Evolutionary conservation across 2,329 filamentous ascomycete genomes (phyloP).

Genomic region (Verticillium alfalfae): DNA sequence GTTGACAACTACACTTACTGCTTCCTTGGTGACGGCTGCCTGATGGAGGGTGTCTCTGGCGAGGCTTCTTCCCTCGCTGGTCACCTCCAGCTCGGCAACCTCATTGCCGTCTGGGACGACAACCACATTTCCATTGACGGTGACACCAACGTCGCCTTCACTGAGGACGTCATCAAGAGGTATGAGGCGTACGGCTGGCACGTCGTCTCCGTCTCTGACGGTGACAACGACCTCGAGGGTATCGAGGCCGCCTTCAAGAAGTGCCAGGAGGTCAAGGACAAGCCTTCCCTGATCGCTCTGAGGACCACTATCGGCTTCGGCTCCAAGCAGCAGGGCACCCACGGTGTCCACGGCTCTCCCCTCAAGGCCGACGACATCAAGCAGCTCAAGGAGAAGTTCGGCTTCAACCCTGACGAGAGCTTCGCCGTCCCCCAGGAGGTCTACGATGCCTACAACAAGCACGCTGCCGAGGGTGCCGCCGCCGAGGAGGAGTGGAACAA

Average conservation of each 20-base stretch:
- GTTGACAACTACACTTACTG: slow-evolving; percentile 95
- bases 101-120: slow-evolving; percentile 96
- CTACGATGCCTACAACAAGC: slow-evolving; percentile 85
- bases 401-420: slow-evolving; percentile 89
- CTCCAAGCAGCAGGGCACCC: slow-evolving; percentile 86
- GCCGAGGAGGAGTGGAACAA: slow-evolving; percentile 93
- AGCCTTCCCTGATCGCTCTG: slow-evolving; percentile 95
- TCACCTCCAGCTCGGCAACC: slow-evolving; percentile 95
- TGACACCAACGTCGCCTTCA: slow-evolving; percentile 94
- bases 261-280: slow-evolving; percentile 84
- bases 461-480: slow-evolving; percentile 78
- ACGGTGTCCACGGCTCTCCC: slow-evolving; percentile 92
- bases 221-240: slow-evolving; percentile 78
- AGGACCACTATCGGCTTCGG: slow-evolving; percentile 97
- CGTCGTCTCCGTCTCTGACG: slow-evolving; percentile 74
- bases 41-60: slow-evolving; percentile 95
- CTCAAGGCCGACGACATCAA: slow-evolving; percentile 92
- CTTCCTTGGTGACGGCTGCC: slow-evolving; percentile 97
- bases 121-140: slow-evolving; percentile 97
- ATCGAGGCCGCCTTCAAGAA: slow-evolving; percentile 87
- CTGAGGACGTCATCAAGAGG: slow-evolving; percentile 89
- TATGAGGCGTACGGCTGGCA: slow-evolving; percentile 99
- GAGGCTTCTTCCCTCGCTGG: slow-evolving; percentile 91
- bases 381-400: slow-evolving; percentile 90
- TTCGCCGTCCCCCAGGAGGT: slow-evolving; percentile 94